A percentile compares a stretch with the other conserved stretches of the same genome.
Conservation (phyloP, 164 flowering plant genomes). For the Nymphaea thermarum region DNA sequence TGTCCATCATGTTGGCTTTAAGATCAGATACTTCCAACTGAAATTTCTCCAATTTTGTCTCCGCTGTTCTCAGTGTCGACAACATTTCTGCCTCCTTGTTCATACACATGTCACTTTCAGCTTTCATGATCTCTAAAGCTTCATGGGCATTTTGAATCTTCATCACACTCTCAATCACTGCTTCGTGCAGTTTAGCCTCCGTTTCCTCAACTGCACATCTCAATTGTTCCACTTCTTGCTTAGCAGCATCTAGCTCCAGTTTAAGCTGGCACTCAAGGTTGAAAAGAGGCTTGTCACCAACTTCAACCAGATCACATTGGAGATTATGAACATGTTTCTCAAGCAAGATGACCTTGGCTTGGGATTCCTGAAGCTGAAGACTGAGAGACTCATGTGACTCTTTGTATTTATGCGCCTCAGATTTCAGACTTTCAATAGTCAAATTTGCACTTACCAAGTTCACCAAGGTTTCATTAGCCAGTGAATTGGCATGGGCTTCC, state of each 20-base stretch:
- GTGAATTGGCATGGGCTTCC: slow-evolving; percentile 45
- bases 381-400: slow-evolving; percentile 34
- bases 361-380: slow-evolving; percentile 53
- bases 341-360: slow-evolving; percentile 29
- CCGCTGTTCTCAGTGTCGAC: slow-evolving; percentile 32
- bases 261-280: slow-evolving; percentile 17
- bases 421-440: slow-evolving; percentile 36
- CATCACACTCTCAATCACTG: slow-evolving; percentile 25
- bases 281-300: slow-evolving; percentile 4
- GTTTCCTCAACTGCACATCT: slow-evolving; percentile 40
- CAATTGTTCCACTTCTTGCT: slow-evolving; percentile 34
- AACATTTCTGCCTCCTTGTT: slow-evolving; percentile 40
- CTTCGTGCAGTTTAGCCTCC: slow-evolving; percentile 43
- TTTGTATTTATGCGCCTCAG: slow-evolving; percentile 33
- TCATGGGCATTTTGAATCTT: slow-evolving; percentile 39
- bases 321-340: slow-evolving; percentile 50
- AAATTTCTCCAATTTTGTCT: slow-evolving; percentile 26
- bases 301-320: slow-evolving; percentile 17
- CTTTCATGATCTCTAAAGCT: slow-evolving; percentile 32
- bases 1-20: slow-evolving; percentile 49
- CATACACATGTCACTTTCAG: not conserved
- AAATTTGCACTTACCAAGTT: slow-evolving; percentile 56
- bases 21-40: slow-evolving; percentile 27
- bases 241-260: slow-evolving; percentile 22
- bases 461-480: slow-evolving; percentile 35